These are phyloP conservation scores for Tolypocladium cylindrosporum DNA, from an alignment of 2,329 filamentous ascomycete genomes.

Conservation along the genomic window DNA sequence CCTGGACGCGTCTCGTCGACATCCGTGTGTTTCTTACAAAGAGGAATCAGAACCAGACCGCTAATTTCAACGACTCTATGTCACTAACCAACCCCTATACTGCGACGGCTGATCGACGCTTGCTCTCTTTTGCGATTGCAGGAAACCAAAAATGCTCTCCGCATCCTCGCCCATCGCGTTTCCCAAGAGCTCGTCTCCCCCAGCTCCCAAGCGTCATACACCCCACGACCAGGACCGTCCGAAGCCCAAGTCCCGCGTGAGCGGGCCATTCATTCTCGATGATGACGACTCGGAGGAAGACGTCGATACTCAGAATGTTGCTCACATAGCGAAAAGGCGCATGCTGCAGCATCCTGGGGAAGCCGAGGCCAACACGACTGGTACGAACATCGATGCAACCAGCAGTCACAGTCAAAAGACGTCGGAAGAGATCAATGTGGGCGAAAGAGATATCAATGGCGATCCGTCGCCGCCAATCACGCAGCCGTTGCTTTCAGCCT, in stretches of 20 bases:
- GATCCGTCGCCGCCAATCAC: background rate
- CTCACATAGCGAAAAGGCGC: constrained; percentile 18
- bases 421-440: background rate
- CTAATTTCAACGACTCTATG: background rate
- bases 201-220: constrained; percentile 22
- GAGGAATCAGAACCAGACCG: background rate
- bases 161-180: constrained; percentile 50
- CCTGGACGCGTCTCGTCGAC: constrained; percentile 3
- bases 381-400: constrained; percentile 3
- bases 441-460: background rate
- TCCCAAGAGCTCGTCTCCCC: constrained; percentile 37
- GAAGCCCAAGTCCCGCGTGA: constrained; percentile 21
- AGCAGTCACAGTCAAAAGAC: background rate
- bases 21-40: no score
- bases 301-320: background rate
- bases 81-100: background rate
- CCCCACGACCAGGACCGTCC: constrained; percentile 23
- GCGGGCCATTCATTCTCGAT: constrained; percentile 29
- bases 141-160: constrained; percentile 37
- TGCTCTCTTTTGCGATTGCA: background rate
- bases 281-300: constrained; percentile 23
- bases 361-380: background rate
- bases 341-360: constrained; percentile 17
- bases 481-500: constrained; percentile 5
- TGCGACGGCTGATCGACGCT: background rate